Evolutionary conservation across 345 rosid species (phyloP).

Genomic region (Citrus hindsii): DNA sequence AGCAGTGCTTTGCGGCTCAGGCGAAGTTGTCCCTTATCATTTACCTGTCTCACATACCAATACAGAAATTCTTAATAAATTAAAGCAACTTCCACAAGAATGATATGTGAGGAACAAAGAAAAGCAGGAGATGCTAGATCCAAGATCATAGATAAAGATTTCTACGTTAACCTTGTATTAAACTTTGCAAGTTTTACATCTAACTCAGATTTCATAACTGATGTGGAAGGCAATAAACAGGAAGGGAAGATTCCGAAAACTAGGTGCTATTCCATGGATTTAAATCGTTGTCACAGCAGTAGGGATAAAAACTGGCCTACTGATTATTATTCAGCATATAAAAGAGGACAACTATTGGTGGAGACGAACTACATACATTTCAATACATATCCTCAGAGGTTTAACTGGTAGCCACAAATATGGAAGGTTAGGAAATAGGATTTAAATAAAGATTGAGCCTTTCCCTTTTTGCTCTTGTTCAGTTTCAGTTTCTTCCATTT

Average conservation of each 20-base stretch:
- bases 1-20: conserved; percentile 84
- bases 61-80: neutral
- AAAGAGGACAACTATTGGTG: too few relatives aligned
- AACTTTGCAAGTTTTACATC: neutral
- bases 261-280: neutral
- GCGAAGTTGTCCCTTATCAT: conserved; percentile 94
- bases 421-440: neutral
- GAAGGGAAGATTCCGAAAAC: neutral
- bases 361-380: neutral
- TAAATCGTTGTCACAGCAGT: neutral
- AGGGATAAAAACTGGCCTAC: neutral
- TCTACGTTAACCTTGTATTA: neutral
- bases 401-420: neutral
- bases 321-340: neutral
- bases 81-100: neutral
- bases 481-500: neutral
- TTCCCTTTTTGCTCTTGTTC: neutral
- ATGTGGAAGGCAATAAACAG: neutral
- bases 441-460: neutral
- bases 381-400: neutral
- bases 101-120: neutral
- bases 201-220: neutral
- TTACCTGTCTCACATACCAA: conserved; percentile 47
- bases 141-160: neutral
- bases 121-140: neutral